Base-by-base conservation (phyloP, 805 yeast species). In the Blastobotrys americana region DNA sequence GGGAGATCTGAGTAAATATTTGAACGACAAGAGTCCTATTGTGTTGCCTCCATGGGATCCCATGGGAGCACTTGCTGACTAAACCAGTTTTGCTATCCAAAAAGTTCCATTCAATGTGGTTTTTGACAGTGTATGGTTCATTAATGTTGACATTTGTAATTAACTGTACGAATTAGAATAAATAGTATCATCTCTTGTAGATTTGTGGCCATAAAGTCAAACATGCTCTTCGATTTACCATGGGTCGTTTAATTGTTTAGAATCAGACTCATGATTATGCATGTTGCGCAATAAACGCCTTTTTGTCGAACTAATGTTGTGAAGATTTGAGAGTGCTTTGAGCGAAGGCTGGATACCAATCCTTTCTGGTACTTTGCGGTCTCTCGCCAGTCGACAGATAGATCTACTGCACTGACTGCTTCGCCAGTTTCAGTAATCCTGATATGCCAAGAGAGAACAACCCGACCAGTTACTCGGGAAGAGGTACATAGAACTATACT, bases 1-100 rank as follows among this genome's bases (percentile, higher is more conserved):
- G 33, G 65, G 73, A 13, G 57, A 74, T 27, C 60, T 66, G 39
- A 52, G 59, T 8, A 56, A 62, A 35, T 56, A 67, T 43, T 67
- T 70, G 44, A 65, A 68, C 15, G 74, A 68, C 46, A 60, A 44
- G 42, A 58, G 69, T 33, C 77, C 81, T 34, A 70, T 76, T 46
- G 73, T 72, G n/a, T 67, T 82, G 31, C 86, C 85, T 41, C 77
- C 84, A 8, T 82, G 85, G 77, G 89, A 82, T 58, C 87, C 89
- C 42, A 79, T 80, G 80, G 89, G 88, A 42, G 84, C 88, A 2
- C 62, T 82, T 43, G 88, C 88, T 5, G 40, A 46, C 35, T 25
- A 23, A 4, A 3, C 4, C 13, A 25, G 13, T 25, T 25, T 25
- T 37, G 22, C 18, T 9, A 8, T n/a, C n/a, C n/a, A 9, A 34